These are phyloP conservation scores for Sclerotinia borealis DNA, from an alignment of 2,329 filamentous ascomycete species.

Conservation along the genomic window DNA sequence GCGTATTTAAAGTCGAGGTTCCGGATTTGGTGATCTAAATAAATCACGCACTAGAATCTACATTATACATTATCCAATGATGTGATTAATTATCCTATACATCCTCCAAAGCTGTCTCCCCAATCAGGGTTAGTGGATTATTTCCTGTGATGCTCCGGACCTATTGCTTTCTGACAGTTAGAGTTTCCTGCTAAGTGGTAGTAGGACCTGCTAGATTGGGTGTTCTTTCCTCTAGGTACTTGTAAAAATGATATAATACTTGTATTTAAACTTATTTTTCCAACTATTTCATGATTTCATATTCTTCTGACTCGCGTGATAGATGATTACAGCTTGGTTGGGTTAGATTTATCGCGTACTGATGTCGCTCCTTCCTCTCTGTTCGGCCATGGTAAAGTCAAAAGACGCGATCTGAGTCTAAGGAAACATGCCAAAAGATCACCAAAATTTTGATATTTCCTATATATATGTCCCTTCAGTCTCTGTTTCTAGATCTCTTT, in stretches of 20 bases:
- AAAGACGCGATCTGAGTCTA: neutral
- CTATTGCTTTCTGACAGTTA: neutral
- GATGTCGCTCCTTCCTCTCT: neutral
- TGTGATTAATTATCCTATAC: neutral
- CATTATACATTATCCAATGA: neutral
- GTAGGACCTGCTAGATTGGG: neutral
- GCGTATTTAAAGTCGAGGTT: neutral
- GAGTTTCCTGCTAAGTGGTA: neutral
- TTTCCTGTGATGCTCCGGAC: neutral
- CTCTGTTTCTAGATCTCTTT: neutral
- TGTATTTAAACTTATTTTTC: neutral
- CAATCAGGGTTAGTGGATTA: neutral
- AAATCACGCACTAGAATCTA: neutral
- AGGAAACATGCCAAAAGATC: neutral
- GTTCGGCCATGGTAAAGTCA: neutral
- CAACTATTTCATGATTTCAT: neutral
- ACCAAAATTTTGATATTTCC: neutral
- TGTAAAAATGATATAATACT: neutral
- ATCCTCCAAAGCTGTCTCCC: neutral
- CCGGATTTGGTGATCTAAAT: rapidly evolving
- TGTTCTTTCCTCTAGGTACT: neutral
- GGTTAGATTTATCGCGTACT: no score
- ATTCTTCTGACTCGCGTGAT: neutral
- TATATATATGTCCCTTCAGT: neutral
- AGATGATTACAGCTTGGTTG: neutral